Evolutionary conservation across 306 rosid genomes (phyloP).

Genomic region (Casuarina cunninghamiana): DNA sequence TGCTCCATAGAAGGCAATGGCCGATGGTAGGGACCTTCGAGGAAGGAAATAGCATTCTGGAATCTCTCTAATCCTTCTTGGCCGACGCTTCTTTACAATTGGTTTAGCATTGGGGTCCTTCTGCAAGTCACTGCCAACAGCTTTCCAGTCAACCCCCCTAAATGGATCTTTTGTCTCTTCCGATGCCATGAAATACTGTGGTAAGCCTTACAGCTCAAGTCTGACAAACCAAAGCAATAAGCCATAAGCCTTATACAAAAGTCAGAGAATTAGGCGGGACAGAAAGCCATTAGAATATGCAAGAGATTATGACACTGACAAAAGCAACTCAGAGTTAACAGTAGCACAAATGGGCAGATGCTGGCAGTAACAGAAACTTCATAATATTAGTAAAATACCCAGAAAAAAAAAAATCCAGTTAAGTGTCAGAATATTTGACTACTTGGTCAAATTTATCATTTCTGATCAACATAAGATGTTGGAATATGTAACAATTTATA

Average conservation of each 20-base stretch:
- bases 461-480: too few relatives aligned
- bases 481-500: too few relatives aligned
- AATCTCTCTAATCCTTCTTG: constrained; percentile 67
- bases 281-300: background rate
- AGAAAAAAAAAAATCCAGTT: too few relatives aligned
- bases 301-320: background rate
- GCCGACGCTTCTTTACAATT: constrained; percentile 59
- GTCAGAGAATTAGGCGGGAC: background rate
- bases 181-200: constrained; percentile 36
- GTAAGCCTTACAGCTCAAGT: background rate
- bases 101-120: constrained; percentile 65
- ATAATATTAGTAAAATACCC: background rate
- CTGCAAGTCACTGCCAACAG: constrained; percentile 80
- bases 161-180: constrained; percentile 73
- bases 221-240: background rate
- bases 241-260: too few relatives aligned
- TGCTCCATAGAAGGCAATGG: constrained; percentile 51
- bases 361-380: background rate
- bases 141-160: constrained; percentile 92
- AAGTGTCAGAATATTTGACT: too few relatives aligned
- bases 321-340: background rate
- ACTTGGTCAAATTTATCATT: too few relatives aligned
- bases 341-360: background rate
- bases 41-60: constrained; percentile 84
- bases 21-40: constrained; percentile 47